Percentiles rank a stretch among this genome's conserved stretches.
These are phyloP conservation scores for Pseudisothecium myosuroides DNA, from an alignment of 225 moss, liverwort and hornwort genomes.

Conservation along the genomic window DNA sequence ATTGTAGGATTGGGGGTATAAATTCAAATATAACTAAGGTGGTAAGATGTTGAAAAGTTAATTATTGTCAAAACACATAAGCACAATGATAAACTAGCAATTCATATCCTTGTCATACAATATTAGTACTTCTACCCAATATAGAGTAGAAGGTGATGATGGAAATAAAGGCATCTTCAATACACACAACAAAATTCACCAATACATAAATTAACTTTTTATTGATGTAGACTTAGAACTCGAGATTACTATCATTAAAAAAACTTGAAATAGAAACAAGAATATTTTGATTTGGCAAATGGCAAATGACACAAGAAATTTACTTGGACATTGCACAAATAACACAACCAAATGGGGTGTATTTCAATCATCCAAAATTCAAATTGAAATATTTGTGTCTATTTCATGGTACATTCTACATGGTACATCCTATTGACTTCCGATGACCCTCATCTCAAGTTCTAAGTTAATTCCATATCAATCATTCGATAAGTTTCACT, in stretches of 20 bases:
- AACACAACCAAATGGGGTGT: not conserved
- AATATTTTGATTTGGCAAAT: not conserved
- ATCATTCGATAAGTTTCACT: too few species aligned
- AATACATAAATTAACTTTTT: not conserved
- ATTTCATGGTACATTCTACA: too few species aligned
- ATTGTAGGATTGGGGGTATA: not conserved
- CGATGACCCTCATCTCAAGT: fast-evolving
- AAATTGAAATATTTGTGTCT: not conserved
- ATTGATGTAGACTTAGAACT: not conserved
- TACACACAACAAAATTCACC: too few species aligned
- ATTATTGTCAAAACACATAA: not conserved
- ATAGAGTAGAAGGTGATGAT: too few species aligned
- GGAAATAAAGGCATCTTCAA: not conserved
- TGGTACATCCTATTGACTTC: too few species aligned
- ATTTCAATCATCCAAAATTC: not conserved
- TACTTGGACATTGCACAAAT: too few species aligned
- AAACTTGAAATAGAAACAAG: not conserved
- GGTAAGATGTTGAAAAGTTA: not conserved
- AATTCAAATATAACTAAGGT: not conserved
- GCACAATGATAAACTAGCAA: fast-evolving
- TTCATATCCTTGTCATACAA: fast-evolving
- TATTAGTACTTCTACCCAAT: not conserved
- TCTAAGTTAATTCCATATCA: not conserved
- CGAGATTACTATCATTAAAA: not conserved
- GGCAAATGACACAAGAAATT: not conserved